Conservation (phyloP, 768 basidiomycete species). For the Tulasnella sp. region DNA sequence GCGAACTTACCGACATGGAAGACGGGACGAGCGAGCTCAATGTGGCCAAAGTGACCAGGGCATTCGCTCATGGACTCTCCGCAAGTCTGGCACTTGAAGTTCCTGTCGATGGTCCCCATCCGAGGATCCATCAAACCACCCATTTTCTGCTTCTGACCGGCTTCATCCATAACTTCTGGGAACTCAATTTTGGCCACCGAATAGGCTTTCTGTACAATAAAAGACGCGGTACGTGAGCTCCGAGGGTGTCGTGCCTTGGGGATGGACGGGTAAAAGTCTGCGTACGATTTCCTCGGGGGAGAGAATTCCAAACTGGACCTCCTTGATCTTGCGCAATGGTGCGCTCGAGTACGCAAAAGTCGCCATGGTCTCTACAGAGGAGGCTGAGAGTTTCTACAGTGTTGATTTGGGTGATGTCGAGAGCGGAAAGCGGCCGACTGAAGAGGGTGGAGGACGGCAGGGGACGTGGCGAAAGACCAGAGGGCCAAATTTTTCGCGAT, state of each 20-base stretch:
- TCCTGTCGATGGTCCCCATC: constrained; percentile 95
- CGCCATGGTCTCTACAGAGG: constrained; percentile 2
- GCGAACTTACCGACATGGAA: constrained; percentile 78
- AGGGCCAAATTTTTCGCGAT: not conserved
- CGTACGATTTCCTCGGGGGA: constrained; percentile 97
- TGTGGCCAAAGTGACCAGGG: constrained; percentile 98
- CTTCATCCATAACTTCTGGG: constrained; percentile 97
- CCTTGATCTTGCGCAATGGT: constrained; percentile 89
- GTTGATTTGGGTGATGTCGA: not conserved
- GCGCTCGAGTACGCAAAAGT: constrained; percentile 89
- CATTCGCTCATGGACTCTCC: constrained; percentile 99
- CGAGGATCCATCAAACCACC: constrained; percentile 96
- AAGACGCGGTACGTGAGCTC: not conserved
- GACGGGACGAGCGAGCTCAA: constrained; percentile 93
- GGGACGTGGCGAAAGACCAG: not conserved
- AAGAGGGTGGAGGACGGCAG: not conserved
- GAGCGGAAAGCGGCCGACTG: not conserved
- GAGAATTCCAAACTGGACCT: constrained; percentile 97
- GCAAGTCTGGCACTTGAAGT: constrained; percentile 99
- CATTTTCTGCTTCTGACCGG: constrained; percentile 76
- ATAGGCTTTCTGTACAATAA: constrained; percentile 74
- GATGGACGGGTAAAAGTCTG: constrained; percentile 17
- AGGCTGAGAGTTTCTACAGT: not conserved
- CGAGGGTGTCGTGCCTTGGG: not conserved
- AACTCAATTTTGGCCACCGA: constrained; percentile 98